A percentile compares a stretch with the other conserved stretches of the same genome.
These are phyloP conservation scores for Striga asiatica DNA, from an alignment of 257 asterid genomes.

Conservation along the genomic window DNA sequence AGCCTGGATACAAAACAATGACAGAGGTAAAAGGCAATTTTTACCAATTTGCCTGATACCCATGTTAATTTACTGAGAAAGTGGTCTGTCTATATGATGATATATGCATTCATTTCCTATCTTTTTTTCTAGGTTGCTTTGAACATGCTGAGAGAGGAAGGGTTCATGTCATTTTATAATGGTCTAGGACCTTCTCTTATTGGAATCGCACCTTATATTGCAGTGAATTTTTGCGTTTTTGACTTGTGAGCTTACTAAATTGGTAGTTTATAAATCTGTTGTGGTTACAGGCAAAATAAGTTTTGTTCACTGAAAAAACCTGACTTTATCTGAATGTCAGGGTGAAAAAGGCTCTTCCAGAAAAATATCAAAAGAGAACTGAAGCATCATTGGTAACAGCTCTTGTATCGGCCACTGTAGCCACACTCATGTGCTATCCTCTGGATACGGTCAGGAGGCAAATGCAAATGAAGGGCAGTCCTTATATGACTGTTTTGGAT, in stretches of 20 bases:
- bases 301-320: no score
- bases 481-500: conserved; percentile 62
- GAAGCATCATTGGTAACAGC: conserved; percentile 67
- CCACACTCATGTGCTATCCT: conserved; percentile 87
- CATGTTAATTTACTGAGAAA: not conserved
- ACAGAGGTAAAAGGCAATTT: conserved; percentile 47
- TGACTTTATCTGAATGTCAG: conserved; percentile 36
- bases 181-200: conserved; percentile 96
- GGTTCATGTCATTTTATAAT: conserved; percentile 64
- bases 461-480: conserved; percentile 96
- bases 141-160: conserved; percentile 89
- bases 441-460: conserved; percentile 90
- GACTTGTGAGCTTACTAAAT: conserved; percentile 76
- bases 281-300: conserved; percentile 3
- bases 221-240: conserved; percentile 91
- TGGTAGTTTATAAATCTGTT: conserved; percentile 9
- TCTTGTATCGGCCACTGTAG: conserved; percentile 80
- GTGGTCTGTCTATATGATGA: conserved; percentile 2
- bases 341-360: conserved; percentile 89
- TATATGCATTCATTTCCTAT: conserved; percentile 17
- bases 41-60: no score
- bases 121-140: conserved; percentile 59
- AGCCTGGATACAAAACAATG: conserved; percentile 80
- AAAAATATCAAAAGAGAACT: conserved; percentile 70
- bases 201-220: conserved; percentile 92